Percentiles rank a stretch among this genome's conserved stretches.
phyloP scores from a whole-genome alignment of 768 basidiomycete genomes.

The Suillus spraguei region DNA sequence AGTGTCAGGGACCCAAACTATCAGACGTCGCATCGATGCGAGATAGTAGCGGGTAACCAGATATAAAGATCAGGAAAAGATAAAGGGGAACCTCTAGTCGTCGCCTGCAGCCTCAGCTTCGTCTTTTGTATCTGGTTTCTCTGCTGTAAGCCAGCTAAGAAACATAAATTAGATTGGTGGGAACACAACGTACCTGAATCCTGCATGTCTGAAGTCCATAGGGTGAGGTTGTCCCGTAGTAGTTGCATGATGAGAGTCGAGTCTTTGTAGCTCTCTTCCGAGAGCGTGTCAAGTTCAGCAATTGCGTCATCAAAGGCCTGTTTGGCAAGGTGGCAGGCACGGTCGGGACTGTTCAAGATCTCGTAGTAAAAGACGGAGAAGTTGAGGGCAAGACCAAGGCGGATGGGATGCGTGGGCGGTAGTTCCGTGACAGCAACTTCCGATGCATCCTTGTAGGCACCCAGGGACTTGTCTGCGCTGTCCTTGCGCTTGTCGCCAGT shows the following conservation, averaged over 20 bases:
- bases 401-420: constrained; percentile 95
- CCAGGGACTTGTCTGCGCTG: constrained; percentile 95
- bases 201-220: constrained; percentile 99
- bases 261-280: constrained; percentile 99
- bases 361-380: constrained; percentile 99
- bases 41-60: constrained; percentile 13
- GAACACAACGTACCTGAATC: constrained; percentile 65
- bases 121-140: constrained; percentile 77
- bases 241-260: constrained; percentile 97
- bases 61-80: constrained; percentile 24
- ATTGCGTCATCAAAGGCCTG: constrained; percentile 99
- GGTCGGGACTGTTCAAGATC: constrained; percentile 98
- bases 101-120: constrained; percentile 67
- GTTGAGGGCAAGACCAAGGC: constrained; percentile 96
- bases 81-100: constrained; percentile 47
- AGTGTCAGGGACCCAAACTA: constrained; percentile 28
- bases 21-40: constrained; percentile 18
- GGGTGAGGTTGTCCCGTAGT: constrained; percentile 95
- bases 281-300: constrained; percentile 97
- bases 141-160: constrained; percentile 46
- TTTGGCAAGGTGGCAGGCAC: constrained; percentile 98
- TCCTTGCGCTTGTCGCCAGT: constrained; percentile 98
- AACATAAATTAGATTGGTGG: neutral
- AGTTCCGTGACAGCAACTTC: constrained; percentile 97
- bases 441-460: constrained; percentile 97